These are phyloP conservation scores for Tetrapyrgos nigripes DNA, from an alignment of 1,284 basidiomycete species.

Conservation along the genomic window DNA sequence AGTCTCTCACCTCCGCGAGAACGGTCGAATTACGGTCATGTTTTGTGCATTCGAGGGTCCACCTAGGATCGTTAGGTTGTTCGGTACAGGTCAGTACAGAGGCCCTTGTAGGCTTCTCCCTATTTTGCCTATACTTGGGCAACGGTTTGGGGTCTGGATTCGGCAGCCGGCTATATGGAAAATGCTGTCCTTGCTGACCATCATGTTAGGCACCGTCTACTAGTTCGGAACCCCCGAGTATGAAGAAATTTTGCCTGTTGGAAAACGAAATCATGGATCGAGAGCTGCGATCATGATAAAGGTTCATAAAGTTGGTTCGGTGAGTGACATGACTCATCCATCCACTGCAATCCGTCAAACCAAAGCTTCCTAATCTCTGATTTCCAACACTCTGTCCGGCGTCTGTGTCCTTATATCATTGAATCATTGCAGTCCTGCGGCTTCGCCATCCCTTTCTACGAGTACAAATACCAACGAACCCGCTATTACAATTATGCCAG, in stretches of 20 bases:
- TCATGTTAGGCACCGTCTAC: conserved; percentile 46
- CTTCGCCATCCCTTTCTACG: conserved; percentile 56
- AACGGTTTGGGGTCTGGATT: too few species aligned
- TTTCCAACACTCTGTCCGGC: not conserved
- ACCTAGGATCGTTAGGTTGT: conserved; percentile 53
- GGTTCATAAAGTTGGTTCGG: conserved; percentile 58
- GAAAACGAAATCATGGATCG: conserved; percentile 55
- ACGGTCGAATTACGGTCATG: conserved; percentile 58
- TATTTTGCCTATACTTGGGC: too few species aligned
- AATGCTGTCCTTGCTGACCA: not conserved
- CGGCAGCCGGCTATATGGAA: not conserved
- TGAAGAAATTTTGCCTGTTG: conserved; percentile 45
- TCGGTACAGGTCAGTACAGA: conserved; percentile 52
- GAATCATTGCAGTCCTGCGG: conserved; percentile 54
- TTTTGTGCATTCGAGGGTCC: conserved; percentile 63
- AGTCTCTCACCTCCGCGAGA: conserved; percentile 61
- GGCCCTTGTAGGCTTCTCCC: not conserved
- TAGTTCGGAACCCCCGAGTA: conserved; percentile 63
- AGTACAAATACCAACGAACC: conserved; percentile 49
- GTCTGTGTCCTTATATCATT: not conserved
- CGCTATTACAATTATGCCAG: conserved; percentile 1
- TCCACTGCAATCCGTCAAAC: not conserved
- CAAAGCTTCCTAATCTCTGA: conserved; percentile 11
- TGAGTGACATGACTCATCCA: conserved; percentile 38
- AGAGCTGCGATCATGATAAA: conserved; percentile 57